phyloP scores from a whole-genome alignment of 768 basidiomycete genomes.

The Panus rudis region DNA sequence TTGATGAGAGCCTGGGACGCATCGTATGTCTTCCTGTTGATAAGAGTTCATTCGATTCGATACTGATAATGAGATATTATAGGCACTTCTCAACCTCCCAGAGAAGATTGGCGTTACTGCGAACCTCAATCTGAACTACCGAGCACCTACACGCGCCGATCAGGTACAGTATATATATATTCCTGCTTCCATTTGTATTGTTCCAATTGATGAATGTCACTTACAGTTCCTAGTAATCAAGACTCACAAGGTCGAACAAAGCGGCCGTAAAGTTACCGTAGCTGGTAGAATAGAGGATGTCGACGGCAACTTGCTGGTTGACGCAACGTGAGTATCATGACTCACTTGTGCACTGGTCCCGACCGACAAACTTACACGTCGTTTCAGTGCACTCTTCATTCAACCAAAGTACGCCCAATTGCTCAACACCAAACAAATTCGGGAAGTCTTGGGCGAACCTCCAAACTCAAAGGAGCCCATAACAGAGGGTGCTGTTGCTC shows the following conservation, averaged over 20 bases:
- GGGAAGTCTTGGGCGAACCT: slow-evolving; percentile 61
- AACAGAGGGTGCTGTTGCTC: slow-evolving; percentile 14
- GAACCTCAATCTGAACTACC: slow-evolving; percentile 72
- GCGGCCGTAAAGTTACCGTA: slow-evolving; percentile 76
- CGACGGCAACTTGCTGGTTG: slow-evolving; percentile 75
- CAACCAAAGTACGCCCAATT: slow-evolving; percentile 85
- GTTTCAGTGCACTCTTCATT: slow-evolving; percentile 69
- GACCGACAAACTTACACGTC: slow-evolving; percentile 1
- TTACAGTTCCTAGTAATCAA: slow-evolving; percentile 77
- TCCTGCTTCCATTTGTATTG: slow-evolving; percentile 2
- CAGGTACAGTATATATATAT: slow-evolving; percentile 41
- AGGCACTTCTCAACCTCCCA: slow-evolving; percentile 85
- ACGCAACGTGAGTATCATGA: slow-evolving; percentile 58
- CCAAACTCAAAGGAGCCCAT: slow-evolving; percentile 14
- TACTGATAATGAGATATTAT: neutral
- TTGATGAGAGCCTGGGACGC: slow-evolving; percentile 81
- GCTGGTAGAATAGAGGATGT: slow-evolving; percentile 69
- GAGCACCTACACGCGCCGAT: slow-evolving; percentile 83
- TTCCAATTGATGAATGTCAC: neutral
- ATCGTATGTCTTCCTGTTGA: slow-evolving; percentile 53
- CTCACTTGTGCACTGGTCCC: neutral
- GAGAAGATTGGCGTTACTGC: slow-evolving; percentile 93
- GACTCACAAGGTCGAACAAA: slow-evolving; percentile 53
- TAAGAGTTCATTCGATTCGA: neutral
- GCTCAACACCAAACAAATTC: slow-evolving; percentile 52